Evolutionary conservation across 371 early-diverging fungal species (phyloP), one percentile per base, ranked within the genome.

Genomic region (Choanephora cucurbitarum): DNA sequence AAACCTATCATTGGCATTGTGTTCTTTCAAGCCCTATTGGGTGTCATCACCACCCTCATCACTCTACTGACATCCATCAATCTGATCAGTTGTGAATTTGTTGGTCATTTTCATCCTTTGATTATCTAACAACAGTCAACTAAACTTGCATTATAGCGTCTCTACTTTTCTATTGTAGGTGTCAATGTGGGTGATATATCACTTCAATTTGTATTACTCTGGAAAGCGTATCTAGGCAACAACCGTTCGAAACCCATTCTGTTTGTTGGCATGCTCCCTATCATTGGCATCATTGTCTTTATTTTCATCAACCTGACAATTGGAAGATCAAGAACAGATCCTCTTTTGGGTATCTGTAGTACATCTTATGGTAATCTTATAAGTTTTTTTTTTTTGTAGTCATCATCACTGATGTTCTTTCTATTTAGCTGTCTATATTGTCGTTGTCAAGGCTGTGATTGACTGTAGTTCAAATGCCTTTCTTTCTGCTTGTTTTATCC

Each of bases 191-290:
- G 60, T 0, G 71, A 78, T 19, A 69, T 78, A 28, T 39, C 66
- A 5, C 47, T 78, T 19, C 75, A 75, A 44, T 49, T 62, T 14
- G 71, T 78, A 0, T 50, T 78, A 2, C 28, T 78, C 22, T 78
- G 79, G 75, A 78, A 75, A 50, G 79, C 79, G 0, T 78, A 69
- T 37, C 51, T 78, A 19, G 75, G 79, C 1, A 72, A 74, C 33
- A 67, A 69, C 46, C 67, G 71, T 21, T 75, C 75, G 4, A 72
- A 66, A 41, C 3, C 66, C 1, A 59, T 78, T 9, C 45, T 78
- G 0, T 0, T 55, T 1, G 14, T 75, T 7, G 79, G 79, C 0
- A 31, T 40, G n/a, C 18, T 72, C 0, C 75, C 79, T 7, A 49
- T 78, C 1, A 1, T 64, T 5, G 60, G 62, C 5, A 58, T 78